Base-by-base conservation (phyloP, 306 rosid genomes). In the Prunus mume region DNA sequence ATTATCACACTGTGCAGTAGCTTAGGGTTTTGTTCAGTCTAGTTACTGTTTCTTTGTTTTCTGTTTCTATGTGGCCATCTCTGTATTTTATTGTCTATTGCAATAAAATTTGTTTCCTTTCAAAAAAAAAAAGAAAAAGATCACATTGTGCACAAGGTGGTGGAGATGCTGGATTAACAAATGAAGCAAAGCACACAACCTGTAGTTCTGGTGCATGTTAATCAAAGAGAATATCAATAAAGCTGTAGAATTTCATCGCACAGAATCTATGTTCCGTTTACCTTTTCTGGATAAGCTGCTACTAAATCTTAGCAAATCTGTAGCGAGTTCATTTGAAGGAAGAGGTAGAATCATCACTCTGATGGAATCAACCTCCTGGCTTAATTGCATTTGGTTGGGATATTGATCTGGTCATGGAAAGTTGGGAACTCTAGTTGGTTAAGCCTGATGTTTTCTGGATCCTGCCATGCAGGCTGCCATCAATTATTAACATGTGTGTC, bases 251-350 rank as follows among this genome's bases (percentile, higher is more conserved):
- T 55, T 58, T 45, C 81, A 17, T 74, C 70, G 27, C 66, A 54
- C 38, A 24, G 80, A 75, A 57, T 73, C 71, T 64, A 63, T 67
- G 20, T 54, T 50, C 18, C 56, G 76, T 55, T 76, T 78, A 14
- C 27, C 82, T 55, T 80, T 85, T 14, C 76, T 25, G 3, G 86
- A 28, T 72, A 83, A 65, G 79, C 82, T 74, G 62, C 85, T 81
- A 24, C 67, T 13, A 74, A 52, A 78, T 63, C 79, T 83, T 30
- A 70, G 67, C 69, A 76, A 81, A 68, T 52, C 14, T 57, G 3
- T 12, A 41, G 76, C 52, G 22, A 57, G 41, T 62, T 57, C 54
- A 15, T 58, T 38, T 72, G 24, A 30, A 32, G 68, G 46, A 30
- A 32, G 45, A 32, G 22, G 14, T 64, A 7, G 46, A 64, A 8